Evolutionary conservation across 2,329 filamentous ascomycete species (phyloP), one percentile per base, ranked within the genome.

Genomic region (Aspergillus pseudonomiae): DNA sequence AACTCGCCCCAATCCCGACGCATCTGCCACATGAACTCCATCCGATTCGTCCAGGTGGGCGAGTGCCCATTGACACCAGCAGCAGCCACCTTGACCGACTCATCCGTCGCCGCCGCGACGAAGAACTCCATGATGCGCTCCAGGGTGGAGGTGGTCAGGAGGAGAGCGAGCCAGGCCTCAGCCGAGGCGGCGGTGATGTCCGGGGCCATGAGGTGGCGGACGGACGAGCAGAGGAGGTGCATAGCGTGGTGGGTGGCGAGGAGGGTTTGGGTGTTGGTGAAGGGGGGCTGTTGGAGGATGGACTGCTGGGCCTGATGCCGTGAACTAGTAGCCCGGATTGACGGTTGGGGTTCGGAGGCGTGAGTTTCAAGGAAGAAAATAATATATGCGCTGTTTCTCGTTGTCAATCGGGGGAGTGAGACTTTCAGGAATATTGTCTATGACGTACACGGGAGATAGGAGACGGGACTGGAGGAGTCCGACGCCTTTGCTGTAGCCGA

Each of bases 11-110:
- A 56, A 48, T 73, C 71, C 5, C 60, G 50, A 14, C 70, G 69
- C 72, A 74, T 74, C 12, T 62, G 63, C 69, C 67, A 69, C 57
- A 74, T 34, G 34, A 73, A 74, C 24, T 74, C 68, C 32, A 66
- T 68, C 7, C 65, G 67, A 58, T 63, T 65, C 10, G 68, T 68
- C 71, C 71, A 73, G 19, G 59, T 63, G 4, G 11, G 30, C 16
- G 58, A 24, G 36, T 57, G 58, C 11, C 41, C 14, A 14, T 24
- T 24, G n/a, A 24, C 43, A 41, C 6, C 41, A 36, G 1, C 28
- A 46, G 48, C 14, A 28, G 30, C 28, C 14, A 24, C 34, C 32
- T 14, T 21, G 12, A 14, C 62, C 30, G 62, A 53, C 30, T 67
- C 61, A 50, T 73, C 71, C 9, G 66, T 61, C 1, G 70, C 62